These are phyloP conservation scores for Boletales sp. DNA, from an alignment of 768 basidiomycete species.

Conservation along the genomic window DNA sequence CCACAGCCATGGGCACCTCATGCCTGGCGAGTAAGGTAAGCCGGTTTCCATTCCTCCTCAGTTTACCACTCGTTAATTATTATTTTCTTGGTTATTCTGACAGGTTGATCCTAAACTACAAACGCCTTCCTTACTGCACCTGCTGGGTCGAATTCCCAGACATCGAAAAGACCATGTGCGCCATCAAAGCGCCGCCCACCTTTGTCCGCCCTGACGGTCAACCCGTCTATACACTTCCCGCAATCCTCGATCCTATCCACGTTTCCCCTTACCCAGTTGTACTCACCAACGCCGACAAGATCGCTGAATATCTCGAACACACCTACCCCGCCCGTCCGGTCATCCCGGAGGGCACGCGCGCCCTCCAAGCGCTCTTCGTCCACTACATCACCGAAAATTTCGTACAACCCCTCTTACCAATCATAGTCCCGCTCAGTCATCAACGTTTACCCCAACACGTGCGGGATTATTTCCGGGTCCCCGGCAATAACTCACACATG, in stretches of 20 bases:
- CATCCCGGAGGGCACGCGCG: constrained; percentile 66
- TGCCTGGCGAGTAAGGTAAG: constrained; percentile 66
- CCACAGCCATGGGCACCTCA: constrained; percentile 76
- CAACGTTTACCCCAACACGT: constrained; percentile 54
- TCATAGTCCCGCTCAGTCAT: constrained; percentile 68
- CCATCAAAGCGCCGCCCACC: constrained; percentile 59
- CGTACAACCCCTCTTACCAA: constrained; percentile 60
- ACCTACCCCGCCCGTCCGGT: constrained; percentile 67
- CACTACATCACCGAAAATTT: constrained; percentile 67
- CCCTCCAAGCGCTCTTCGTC: constrained; percentile 65
- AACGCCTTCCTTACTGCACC: constrained; percentile 66
- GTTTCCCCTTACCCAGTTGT: constrained; percentile 40
- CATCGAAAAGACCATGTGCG: constrained; percentile 56
- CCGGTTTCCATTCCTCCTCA: background rate
- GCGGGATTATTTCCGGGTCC: constrained; percentile 45
- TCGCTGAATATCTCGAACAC: constrained; percentile 70
- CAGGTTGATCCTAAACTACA: constrained; percentile 76
- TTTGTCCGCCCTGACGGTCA: constrained; percentile 51
- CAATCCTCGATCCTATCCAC: constrained; percentile 53
- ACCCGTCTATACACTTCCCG: constrained; percentile 66
- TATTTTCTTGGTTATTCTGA: background rate
- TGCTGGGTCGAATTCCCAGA: constrained; percentile 69
- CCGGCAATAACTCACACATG: constrained; percentile 19
- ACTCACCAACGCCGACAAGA: constrained; percentile 56
- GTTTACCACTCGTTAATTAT: background rate